phyloP scores from a whole-genome alignment of 208 protist species.

The Phytomonas sp. region DNA sequence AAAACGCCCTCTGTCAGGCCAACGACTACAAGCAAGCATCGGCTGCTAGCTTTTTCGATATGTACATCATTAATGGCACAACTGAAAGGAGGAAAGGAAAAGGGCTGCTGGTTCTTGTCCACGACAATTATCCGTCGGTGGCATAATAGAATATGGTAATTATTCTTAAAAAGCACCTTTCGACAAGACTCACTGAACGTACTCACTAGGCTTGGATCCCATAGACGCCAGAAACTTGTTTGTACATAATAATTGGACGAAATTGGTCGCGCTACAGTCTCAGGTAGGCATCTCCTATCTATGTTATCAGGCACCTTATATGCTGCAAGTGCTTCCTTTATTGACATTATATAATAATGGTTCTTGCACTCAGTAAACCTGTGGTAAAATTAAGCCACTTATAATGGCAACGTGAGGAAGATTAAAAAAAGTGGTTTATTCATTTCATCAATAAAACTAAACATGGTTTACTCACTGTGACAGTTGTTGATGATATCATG shows the following conservation, averaged over 20 bases:
- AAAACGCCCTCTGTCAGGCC: slow-evolving; percentile 47
- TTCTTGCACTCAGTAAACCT: neutral
- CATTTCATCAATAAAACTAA: neutral
- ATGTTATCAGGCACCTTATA: slow-evolving; percentile 8
- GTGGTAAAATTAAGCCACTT: neutral
- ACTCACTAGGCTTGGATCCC: neutral
- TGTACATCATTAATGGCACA: slow-evolving; percentile 39
- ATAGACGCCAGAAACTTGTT: neutral
- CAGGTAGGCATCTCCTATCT: neutral
- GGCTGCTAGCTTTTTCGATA: slow-evolving; percentile 24
- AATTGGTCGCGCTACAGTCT: neutral
- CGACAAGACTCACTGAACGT: slow-evolving; percentile 3
- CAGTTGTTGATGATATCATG: neutral
- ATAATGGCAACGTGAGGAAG: neutral
- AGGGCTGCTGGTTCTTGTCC: slow-evolving; percentile 19
- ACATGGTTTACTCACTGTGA: neutral
- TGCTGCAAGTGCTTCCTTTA: slow-evolving; percentile 14
- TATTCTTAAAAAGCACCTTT: slow-evolving; percentile 15
- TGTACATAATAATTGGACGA: neutral
- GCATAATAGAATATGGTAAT: slow-evolving; percentile 37
- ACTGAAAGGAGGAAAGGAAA: slow-evolving; percentile 55
- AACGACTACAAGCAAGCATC: slow-evolving; percentile 34
- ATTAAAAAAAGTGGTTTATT: neutral
- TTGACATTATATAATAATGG: slow-evolving; percentile 11
- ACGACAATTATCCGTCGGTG: slow-evolving; percentile 43